Base-by-base conservation (phyloP, 1,139 yeast genomes). In the Debaryomyces udenii region DNA sequence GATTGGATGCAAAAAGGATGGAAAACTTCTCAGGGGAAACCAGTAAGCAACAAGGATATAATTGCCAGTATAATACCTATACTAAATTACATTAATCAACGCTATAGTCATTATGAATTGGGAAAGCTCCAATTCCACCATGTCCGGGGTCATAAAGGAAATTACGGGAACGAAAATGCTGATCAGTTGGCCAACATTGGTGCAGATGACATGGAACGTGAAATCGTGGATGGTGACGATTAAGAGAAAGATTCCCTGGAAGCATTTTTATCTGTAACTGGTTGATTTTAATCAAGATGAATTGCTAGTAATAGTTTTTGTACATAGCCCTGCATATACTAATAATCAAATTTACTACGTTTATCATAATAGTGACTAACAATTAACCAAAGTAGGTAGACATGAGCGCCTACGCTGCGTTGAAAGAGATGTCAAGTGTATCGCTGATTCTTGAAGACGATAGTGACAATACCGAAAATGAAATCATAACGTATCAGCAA, bases 131-230 rank as follows among this genome's bases (percentile, higher is more conserved):
- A 58, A 3, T 59, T 85, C 36, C 61, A 61, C 9, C 81, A 93
- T 68, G 94, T 88, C 4, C 68, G 66, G 39, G 96, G 94, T 1
- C 97, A 91, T 59, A 60, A 68, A 13, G 93, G 90, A 0, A 59
- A 67, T 34, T 58, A 54, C 13, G 96, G 96, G 1, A 90, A 90
- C 56, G 90, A 83, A 48, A 68, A 59, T 55, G 97, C 97, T 0
- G 96, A 91, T 57, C 52, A 57, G 33, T 66, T 90, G 39, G 97
- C 97, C 3, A 83, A 78, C 44, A 42, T 52, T 22, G 94, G 88
- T n/a, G 83, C 83, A 7, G 72, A 68, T 41, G 48, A 47, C 26
- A 54, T 54, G 58, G 22, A 26, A 6, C 17, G 23, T 6, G 36
- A 35, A 14, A 9, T 30, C n/a, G 14, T 16, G 16, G 23, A n/a